These are phyloP conservation scores for Euphorbia tirucalli DNA, from an alignment of 345 rosid species.

Conservation along the genomic window DNA sequence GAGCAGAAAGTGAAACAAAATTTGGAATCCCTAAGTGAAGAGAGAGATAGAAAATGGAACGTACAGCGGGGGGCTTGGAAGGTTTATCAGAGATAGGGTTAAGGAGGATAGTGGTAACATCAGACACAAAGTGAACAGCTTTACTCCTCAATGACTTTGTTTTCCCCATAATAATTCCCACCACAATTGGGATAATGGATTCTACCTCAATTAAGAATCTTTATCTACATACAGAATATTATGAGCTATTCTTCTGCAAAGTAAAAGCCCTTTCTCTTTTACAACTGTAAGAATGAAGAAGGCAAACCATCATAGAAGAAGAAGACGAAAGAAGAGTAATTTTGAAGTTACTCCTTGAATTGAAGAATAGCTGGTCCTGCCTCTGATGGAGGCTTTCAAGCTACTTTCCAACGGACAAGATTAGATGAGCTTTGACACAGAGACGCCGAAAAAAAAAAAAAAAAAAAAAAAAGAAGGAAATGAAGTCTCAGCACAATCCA, in stretches of 20 bases:
- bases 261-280: not conserved
- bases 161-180: not conserved
- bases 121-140: slow-evolving; percentile 92
- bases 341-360: not conserved
- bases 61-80: slow-evolving; percentile 38
- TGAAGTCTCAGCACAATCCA: no score
- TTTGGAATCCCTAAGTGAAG: not conserved
- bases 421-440: not conserved
- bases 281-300: not conserved
- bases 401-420: not conserved
- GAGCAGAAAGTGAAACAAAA: not conserved
- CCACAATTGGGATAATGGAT: not conserved
- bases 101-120: slow-evolving; percentile 87
- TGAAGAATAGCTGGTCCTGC: not conserved
- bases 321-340: not conserved
- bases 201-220: not conserved
- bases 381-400: not conserved
- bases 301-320: not conserved
- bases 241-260: not conserved
- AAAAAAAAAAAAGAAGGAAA: no score
- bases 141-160: slow-evolving; percentile 68
- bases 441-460: no score
- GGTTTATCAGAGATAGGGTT: slow-evolving; percentile 93
- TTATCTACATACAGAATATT: not conserved
- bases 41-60: slow-evolving; percentile 14